Base-by-base conservation (phyloP, 2,329 filamentous ascomycete genomes). In the Colletotrichum gigasporum region DNA sequence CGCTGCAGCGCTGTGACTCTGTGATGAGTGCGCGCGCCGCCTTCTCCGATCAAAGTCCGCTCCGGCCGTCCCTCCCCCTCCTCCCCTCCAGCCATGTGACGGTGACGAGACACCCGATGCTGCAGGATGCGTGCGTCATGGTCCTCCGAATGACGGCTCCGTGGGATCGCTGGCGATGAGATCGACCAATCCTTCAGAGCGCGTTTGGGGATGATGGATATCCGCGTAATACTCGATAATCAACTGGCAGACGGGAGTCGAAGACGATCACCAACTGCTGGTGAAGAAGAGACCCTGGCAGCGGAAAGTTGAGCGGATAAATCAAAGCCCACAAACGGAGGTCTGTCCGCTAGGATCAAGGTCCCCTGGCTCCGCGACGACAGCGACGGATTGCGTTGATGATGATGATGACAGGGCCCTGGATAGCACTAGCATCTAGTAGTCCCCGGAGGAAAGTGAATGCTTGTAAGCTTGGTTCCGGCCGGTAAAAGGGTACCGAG, bases 321-420 rank as follows among this genome's bases (percentile, higher is more conserved):
- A 61, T 54, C 28, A 42, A 54, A 61, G 28, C 22, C 41, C 62
- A 62, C 48, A 42, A 61, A 55, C 62, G 28, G 24, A 35, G 30
- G n/a, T 14, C 8, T 41, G 32, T 6, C 54, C 32, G n/a, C 42
- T 28, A 16, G 42, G 18, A 35, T 32, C 14, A 45, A 16, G 16
- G 12, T 9, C 28, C n/a, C 42, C 16, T 30, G 11, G 22, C 3
- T 39, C 12, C 30, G 30, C 30, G n/a, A n/a, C n/a, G n/a, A n/a
- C n/a, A n/a, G n/a, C n/a, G n/a, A n/a, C n/a, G n/a, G n/a, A n/a
- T n/a, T n/a, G n/a, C n/a, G n/a, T n/a, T n/a, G 12, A 11, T 32
- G 39, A 6, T 45, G 18, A 20, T 54, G 45, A 48, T 32, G 45
- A 16, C 10, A n/a, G n/a, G n/a, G n/a, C 37, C 26, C 37, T 7